Evolutionary conservation across 2,329 filamentous ascomycete genomes (phyloP), one percentile per base, ranked within the genome.

Genomic region (Sclerotinia glacialis): DNA sequence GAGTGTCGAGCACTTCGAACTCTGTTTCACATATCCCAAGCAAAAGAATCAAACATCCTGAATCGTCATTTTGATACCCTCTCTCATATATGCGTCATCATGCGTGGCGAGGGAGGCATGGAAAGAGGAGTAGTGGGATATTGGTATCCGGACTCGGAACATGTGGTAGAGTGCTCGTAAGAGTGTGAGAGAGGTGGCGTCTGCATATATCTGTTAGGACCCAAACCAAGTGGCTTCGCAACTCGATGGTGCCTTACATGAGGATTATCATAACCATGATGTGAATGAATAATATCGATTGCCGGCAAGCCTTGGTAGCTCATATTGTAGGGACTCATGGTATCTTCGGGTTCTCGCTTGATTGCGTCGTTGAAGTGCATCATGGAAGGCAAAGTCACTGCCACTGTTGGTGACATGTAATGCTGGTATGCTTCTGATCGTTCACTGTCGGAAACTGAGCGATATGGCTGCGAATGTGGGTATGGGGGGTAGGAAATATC

Each of bases 161-260:
- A 86, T 74, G 81, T 83, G 68, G 84, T 80, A 63, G 88, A 91
- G 76, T 87, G 85, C 74, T 90, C 88, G 77, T 87, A 90, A 37
- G 87, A 89, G 76, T 90, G 88, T 74, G 88, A 90, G 73, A 92
- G 85, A 75, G 90, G 88, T 79, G 90, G 90, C 78, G 90, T 92
- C 90, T 93, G 80, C 37, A 64, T 34, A 63, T 67, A 64, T 50
- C 50, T 67, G 65, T 74, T 68, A 74, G 71, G 60, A 42, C 68
- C 49, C 56, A 64, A 50, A 68, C 23, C 49, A 58, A 59, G 61
- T 58, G 65, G 42, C 54, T 61, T 61, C 44, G 31, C 61, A 64
- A 64, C 61, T 66, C 58, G 62, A 67, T 65, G 81, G 77, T 80
- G 80, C 88, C 86, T 89, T 88, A 93, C 90, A 86, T 91, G 89